Evolutionary conservation across 495 filamentous ascomycete genomes (phyloP), one percentile per base, ranked within the genome.

Genomic region (Aspergillus ellipticus): DNA sequence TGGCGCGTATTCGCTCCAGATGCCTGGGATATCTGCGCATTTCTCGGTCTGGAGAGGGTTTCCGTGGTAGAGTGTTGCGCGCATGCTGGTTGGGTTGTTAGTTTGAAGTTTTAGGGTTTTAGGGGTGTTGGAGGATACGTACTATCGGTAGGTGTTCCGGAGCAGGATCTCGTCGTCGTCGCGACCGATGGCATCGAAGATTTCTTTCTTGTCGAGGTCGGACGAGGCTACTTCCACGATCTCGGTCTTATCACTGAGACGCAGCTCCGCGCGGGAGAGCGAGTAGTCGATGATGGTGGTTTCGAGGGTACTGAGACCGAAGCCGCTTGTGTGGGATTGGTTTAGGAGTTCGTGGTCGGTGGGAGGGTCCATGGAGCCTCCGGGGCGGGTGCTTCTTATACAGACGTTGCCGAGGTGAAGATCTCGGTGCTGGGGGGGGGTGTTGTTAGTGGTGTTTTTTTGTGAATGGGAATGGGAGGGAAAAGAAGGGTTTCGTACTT

Each of bases 211-310:
- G 49, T 78, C 75, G 43, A 78, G 61, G 55, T 78, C 75, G 0
- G 74, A 72, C 6, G 72, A 77, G n/a, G 78, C 70, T 28, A 75
- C 59, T 22, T 77, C 72, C 3, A 66, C 42, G 6, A 60, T 17
- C 19, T 66, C 62, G 11, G 63, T 56, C 0, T 63, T 39, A 20
- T 70, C 71, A 15, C 57, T 59, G 2, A 71, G 24, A 0, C 58
- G 60, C 13, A 76, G 58, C 8, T 74, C 70, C 4, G 76, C 88
- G 16, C 92, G 84, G 0, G 89, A 95, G 35, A 96, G 82, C 1
- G 90, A 92, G 66, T 96, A 96, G 68, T 96, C 92, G 56, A 96
- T 89, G 24, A 96, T 81, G 0, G 91, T 96, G 7, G 89, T 84
- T 46, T 90, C 84, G 0, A 95, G 71, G 5, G 79, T 79, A 6